phyloP scores from a whole-genome alignment of 2,329 filamentous ascomycete species.

The Tolypocladium sp. region DNA sequence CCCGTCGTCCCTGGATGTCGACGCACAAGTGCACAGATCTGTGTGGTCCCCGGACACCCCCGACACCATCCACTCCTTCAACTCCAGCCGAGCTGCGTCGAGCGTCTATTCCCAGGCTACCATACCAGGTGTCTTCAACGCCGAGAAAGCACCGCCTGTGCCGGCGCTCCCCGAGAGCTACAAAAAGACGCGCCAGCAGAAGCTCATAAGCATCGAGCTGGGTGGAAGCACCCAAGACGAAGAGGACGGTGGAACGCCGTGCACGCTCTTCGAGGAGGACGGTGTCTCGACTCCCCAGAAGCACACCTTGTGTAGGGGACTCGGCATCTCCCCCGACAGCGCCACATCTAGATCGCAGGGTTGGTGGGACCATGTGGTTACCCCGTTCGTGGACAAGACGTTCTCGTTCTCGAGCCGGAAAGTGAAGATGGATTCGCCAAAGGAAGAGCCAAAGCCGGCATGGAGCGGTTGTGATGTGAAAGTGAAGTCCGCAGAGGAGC shows the following conservation, averaged over 20 bases:
- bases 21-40: conserved; percentile 21
- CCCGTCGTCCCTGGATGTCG: background rate
- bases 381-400: conserved; percentile 50
- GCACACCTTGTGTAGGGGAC: conserved; percentile 27
- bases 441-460: conserved; percentile 22
- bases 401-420: conserved; percentile 32
- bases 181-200: conserved; percentile 22
- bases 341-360: conserved; percentile 53
- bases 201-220: conserved; percentile 26
- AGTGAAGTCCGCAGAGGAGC: conserved; percentile 7
- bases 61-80: conserved; percentile 35
- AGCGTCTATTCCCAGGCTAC: conserved; percentile 54
- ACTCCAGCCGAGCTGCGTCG: conserved; percentile 35
- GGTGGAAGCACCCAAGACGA: conserved; percentile 26
- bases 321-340: conserved; percentile 32
- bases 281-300: conserved; percentile 32
- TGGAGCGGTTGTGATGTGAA: conserved; percentile 20
- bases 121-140: conserved; percentile 19
- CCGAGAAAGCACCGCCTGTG: conserved; percentile 45
- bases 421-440: conserved; percentile 20
- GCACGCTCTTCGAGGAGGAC: conserved; percentile 65
- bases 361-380: conserved; percentile 72
- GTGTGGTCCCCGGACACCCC: conserved; percentile 56
- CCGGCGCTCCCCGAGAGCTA: conserved; percentile 44
- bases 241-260: conserved; percentile 47